phyloP scores from a whole-genome alignment of 2,329 filamentous ascomycete species.

The Drechslerella stenobrocha region DNA sequence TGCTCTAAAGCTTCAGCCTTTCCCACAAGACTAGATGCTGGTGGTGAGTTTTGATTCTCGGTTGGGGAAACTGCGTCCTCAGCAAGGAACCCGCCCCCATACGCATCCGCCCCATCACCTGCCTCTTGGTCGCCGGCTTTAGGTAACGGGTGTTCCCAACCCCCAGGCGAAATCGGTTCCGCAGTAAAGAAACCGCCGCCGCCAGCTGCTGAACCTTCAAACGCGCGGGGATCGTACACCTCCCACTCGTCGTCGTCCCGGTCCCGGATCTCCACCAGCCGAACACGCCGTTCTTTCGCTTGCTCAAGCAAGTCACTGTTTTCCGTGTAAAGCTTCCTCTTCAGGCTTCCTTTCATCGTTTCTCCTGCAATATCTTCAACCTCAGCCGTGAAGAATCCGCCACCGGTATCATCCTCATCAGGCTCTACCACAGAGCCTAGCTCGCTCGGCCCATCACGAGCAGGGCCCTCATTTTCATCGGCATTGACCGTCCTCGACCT shows the following conservation, averaged over 20 bases:
- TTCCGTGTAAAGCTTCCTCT: too few species aligned
- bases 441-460: too few species aligned
- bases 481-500: slow-evolving; percentile 56
- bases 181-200: neutral
- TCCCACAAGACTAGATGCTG: slow-evolving; percentile 1
- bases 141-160: neutral
- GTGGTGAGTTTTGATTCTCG: neutral
- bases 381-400: slow-evolving; percentile 35
- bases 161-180: neutral
- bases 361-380: slow-evolving; percentile 23
- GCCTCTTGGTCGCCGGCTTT: neutral
- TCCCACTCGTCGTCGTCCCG: slow-evolving; percentile 1
- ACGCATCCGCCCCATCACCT: neutral
- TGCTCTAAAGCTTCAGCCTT: neutral
- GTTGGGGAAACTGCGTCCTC: slow-evolving; percentile 1
- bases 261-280: neutral
- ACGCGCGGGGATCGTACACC: slow-evolving; percentile 18
- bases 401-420: slow-evolving; percentile 16
- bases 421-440: slow-evolving; percentile 55
- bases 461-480: slow-evolving; percentile 16
- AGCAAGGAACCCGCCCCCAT: slow-evolving; percentile 26
- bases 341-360: slow-evolving; percentile 11
- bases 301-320: slow-evolving; percentile 14
- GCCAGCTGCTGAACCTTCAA: neutral
- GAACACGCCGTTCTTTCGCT: slow-evolving; percentile 1